Conservation (phyloP, 768 basidiomycete species). For the Terana coerulea region DNA sequence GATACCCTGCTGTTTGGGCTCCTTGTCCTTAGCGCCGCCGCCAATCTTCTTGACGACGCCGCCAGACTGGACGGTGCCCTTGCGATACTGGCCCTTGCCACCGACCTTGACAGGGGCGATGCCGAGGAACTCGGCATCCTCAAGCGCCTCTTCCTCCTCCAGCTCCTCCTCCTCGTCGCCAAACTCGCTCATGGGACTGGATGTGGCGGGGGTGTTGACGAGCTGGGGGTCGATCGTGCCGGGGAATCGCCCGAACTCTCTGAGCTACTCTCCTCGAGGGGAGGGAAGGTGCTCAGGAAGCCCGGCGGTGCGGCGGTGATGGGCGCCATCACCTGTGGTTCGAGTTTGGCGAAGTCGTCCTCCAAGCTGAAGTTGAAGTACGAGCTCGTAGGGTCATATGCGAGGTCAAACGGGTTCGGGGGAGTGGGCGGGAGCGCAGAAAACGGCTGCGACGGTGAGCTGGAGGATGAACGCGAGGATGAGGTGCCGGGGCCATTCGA, state of each 20-base stretch:
- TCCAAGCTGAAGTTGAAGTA: slow-evolving; percentile 14
- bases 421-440: slow-evolving; percentile 23
- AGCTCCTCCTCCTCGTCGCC: slow-evolving; percentile 36
- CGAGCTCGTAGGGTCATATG: slow-evolving; percentile 14
- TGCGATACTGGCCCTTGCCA: slow-evolving; percentile 35
- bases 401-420: slow-evolving; percentile 19
- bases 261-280: slow-evolving; percentile 23
- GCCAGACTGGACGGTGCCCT: slow-evolving; percentile 69
- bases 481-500: slow-evolving; percentile 21
- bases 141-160: slow-evolving; percentile 29
- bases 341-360: slow-evolving; percentile 26
- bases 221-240: slow-evolving; percentile 72
- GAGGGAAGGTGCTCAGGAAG: slow-evolving; percentile 37
- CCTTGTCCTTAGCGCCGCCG: slow-evolving; percentile 35
- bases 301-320: slow-evolving; percentile 29
- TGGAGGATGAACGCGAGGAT: slow-evolving; percentile 22
- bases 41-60: slow-evolving; percentile 63
- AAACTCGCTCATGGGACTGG: slow-evolving; percentile 38
- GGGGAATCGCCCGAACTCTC: slow-evolving; percentile 25
- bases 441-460: slow-evolving; percentile 24
- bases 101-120: slow-evolving; percentile 54
- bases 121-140: slow-evolving; percentile 36
- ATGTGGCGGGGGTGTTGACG: slow-evolving; percentile 58
- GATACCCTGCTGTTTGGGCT: slow-evolving; percentile 24
- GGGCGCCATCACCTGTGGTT: slow-evolving; percentile 21